Conservation (phyloP, 78 protist genomes). For the Dictyostelium citrinum region DNA sequence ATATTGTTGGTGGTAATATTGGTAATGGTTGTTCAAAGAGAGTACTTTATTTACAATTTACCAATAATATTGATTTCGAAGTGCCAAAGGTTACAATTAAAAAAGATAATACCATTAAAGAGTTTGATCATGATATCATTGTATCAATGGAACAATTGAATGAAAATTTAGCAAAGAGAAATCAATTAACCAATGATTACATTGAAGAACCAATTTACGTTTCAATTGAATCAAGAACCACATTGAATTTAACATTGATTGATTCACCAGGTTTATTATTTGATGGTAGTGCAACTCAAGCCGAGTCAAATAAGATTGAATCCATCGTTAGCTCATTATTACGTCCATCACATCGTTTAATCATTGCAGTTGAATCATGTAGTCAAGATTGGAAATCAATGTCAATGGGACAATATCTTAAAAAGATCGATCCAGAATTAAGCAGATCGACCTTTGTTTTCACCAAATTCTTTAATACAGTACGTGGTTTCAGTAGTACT, state of each 20-base stretch:
- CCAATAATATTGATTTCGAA: conserved; percentile 31
- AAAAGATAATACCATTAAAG: conserved; percentile 50
- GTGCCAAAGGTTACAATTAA: conserved; percentile 71
- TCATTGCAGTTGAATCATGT: conserved; percentile 63
- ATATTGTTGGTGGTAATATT: conserved; percentile 38
- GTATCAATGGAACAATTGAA: conserved; percentile 66
- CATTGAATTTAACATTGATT: conserved; percentile 57
- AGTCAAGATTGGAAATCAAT: conserved; percentile 70
- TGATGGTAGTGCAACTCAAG: neutral
- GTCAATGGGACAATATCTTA: conserved; percentile 44
- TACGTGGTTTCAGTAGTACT: conserved; percentile 63
- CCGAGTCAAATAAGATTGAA: conserved; percentile 45
- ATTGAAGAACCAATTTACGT: conserved; percentile 79
- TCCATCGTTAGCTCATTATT: conserved; percentile 5
- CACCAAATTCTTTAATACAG: conserved; percentile 66
- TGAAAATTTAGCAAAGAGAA: conserved; percentile 45
- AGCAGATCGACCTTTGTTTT: conserved; percentile 69
- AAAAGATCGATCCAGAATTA: conserved; percentile 75
- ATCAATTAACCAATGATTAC: neutral
- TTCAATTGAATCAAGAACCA: conserved; percentile 31
- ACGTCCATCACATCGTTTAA: conserved; percentile 66
- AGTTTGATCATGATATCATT: conserved; percentile 76
- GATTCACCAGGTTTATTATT: conserved; percentile 81
- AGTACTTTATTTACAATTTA: conserved; percentile 59
- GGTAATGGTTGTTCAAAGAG: conserved; percentile 53